A percentile compares a stretch with the other conserved stretches of the same genome.
Evolutionary conservation across 352 stramenopile species (phyloP).

Genomic region (Thraustotheca clavata): DNA sequence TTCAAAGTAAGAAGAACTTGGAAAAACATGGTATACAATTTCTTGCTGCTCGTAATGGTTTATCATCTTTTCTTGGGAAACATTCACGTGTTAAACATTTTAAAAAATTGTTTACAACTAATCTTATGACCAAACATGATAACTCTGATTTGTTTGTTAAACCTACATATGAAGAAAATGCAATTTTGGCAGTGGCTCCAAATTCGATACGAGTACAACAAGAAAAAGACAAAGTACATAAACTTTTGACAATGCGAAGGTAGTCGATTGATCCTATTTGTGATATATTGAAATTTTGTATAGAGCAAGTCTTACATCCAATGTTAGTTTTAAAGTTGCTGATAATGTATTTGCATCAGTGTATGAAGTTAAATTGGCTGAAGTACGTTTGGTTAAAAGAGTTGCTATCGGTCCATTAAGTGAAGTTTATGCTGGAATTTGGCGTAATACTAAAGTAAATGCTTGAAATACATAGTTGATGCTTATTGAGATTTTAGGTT

Average conservation of each 20-base stretch:
- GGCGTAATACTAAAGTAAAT: constrained; percentile 50
- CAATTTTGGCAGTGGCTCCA: constrained; percentile 45
- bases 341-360: constrained; percentile 45
- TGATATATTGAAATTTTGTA: neutral
- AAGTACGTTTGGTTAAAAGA: constrained; percentile 64
- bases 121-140: constrained; percentile 16
- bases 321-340: constrained; percentile 62
- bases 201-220: constrained; percentile 47
- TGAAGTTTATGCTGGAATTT: constrained; percentile 69
- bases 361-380: constrained; percentile 71
- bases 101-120: neutral
- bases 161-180: constrained; percentile 46
- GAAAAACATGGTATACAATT: constrained; percentile 55
- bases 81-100: neutral
- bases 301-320: constrained; percentile 44
- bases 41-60: constrained; percentile 56
- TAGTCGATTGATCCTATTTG: constrained; percentile 17
- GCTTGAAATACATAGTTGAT: neutral
- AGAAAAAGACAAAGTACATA: constrained; percentile 47
- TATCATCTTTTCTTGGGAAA: constrained; percentile 38
- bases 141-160: constrained; percentile 41
- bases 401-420: constrained; percentile 58
- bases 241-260: constrained; percentile 43
- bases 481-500: constrained; percentile 21
- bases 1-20: constrained; percentile 71